Evolutionary conservation across 495 filamentous ascomycete species (phyloP), one percentile per base, ranked within the genome.

Genomic region (Umbilicaria muhlenbergii): DNA sequence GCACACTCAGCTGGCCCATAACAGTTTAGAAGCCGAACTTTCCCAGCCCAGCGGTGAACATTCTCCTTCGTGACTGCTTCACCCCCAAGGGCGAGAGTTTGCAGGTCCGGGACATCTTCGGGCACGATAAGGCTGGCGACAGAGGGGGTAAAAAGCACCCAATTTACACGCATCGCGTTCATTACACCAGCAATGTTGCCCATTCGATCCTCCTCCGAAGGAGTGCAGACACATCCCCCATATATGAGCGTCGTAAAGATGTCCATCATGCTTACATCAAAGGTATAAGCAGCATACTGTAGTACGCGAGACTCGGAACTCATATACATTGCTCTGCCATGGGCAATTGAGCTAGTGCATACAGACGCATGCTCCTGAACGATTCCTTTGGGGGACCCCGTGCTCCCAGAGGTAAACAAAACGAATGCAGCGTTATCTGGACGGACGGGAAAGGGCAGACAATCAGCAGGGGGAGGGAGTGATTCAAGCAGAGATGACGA

Each of bases 211-310:
- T 67, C 66, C 34, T 80, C 69, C 0, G 71, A 75, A 2, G 80
- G 78, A 3, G 80, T 66, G 52, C 78, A 83, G 8, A 82, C 63
- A 45, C 75, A 80, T 3, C 73, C 78, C 24, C 78, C 79, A 3
- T 60, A 57, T 18, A 75, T 74, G 1, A 87, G 58, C 0, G 77
- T 77, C 5, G 76, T 74, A 41, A 82, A 71, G 3, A 81, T 74
- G 43, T 86, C 81, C 3, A 72, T 54, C 15, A 84, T 63, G 36
- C 75, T 74, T 24, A 76, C 70, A 46, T 87, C 82, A 34, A 81
- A 81, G 1, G 75, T 75, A 51, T 76, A 81, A 37, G 75, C 75
- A 2, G 80, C 77, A 42, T 81, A 74, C 46, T 86, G 80, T 48
- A 86, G 65, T 7, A 77, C 68, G 7, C 81, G 69, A 13, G 73